A percentile compares a stretch with the other conserved stretches of the same genome.
These are phyloP conservation scores for Cercospora zeina DNA, from an alignment of 2,329 filamentous ascomycete species.

Conservation along the genomic window DNA sequence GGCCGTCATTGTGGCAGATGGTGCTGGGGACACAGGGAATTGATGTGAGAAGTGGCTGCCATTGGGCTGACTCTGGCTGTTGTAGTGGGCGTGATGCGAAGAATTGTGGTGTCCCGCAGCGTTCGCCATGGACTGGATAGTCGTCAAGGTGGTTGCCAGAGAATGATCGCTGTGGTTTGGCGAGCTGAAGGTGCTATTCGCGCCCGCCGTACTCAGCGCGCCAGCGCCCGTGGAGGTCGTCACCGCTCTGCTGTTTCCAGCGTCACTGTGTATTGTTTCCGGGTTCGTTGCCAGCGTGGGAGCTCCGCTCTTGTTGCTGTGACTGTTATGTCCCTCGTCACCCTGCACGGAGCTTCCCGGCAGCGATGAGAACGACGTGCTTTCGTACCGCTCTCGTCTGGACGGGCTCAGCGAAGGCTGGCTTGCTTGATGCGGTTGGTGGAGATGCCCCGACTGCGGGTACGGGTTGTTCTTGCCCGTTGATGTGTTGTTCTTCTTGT, in stretches of 20 bases:
- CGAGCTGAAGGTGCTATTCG: constrained; percentile 74
- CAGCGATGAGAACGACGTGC: constrained; percentile 57
- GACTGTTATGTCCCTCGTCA: constrained; percentile 58
- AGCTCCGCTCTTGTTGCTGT: constrained; percentile 70
- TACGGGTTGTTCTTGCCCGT: constrained; percentile 80
- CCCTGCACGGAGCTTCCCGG: constrained; percentile 49
- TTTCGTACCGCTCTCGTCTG: constrained; percentile 38
- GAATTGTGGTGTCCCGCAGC: constrained; percentile 34
- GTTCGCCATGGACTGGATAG: constrained; percentile 71
- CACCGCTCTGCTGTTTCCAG: constrained; percentile 75
- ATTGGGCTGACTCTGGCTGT: constrained; percentile 39
- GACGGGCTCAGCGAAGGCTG: constrained; percentile 33
- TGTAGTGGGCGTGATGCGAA: constrained; percentile 39
- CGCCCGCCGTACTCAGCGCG: constrained; percentile 64
- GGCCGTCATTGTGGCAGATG: constrained; percentile 59
- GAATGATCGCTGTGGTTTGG: constrained; percentile 78
- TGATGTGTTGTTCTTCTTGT: constrained; percentile 40
- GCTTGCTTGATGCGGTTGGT: constrained; percentile 54
- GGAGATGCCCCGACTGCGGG: constrained; percentile 69
- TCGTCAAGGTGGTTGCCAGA: constrained; percentile 79
- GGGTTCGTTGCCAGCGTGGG: constrained; percentile 82
- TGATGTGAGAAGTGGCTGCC: constrained; percentile 59
- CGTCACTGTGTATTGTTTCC: constrained; percentile 72
- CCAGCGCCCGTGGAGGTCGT: constrained; percentile 70
- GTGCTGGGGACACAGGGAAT: constrained; percentile 51